Base-by-base conservation (phyloP, 352 stramenopile species). In the Phytophthora syringae region DNA sequence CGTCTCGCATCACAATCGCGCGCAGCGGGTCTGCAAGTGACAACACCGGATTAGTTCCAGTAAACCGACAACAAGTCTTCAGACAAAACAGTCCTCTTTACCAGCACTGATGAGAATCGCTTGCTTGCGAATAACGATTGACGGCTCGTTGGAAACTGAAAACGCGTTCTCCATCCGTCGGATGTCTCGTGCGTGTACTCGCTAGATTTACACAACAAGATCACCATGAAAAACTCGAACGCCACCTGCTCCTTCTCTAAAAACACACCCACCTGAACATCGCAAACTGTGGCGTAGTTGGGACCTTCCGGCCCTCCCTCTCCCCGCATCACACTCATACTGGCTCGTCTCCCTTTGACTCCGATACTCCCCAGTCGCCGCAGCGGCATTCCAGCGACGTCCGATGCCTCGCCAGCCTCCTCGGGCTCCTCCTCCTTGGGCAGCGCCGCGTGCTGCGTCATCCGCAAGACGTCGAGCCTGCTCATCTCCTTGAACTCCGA, bases 61-160 rank as follows among this genome's bases (percentile, higher is more conserved):
- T 43, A 22, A 18, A 43, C 6, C 16, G 5, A 16, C 36, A 42
- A 32, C 27, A 32, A 32, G 21, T 12, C 10, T 20, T 27, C 12
- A 25, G 7, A n/a, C n/a, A n/a, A n/a, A n/a, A n/a, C n/a, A n/a
- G n/a, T n/a, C 18, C n/a, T 30, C 27, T 43, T 32, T 72, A 84
- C 79, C 84, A 18, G 84, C 82, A 59, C 88, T 93, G 50, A 93
- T 79, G 20, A 93, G 76, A 53, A 93, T 87, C 25, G 84, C 84
- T 63, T 93, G 82, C 70, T 90, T 89, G 9, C 84, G 80, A 30
- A 93, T 76, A 24, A 88, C 79, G 43, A 93, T 88, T 1, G 82
- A 90, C 44, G 84, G 80, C 50, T 93, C 82, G 37, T 90, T 89
- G 2, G 77, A 88, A 20, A 90, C 80, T 2, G 84, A 80, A 44